A percentile compares a stretch with the other conserved stretches of the same genome.
Evolutionary conservation across 257 asterid species (phyloP).

Genomic region (Plantago major): DNA sequence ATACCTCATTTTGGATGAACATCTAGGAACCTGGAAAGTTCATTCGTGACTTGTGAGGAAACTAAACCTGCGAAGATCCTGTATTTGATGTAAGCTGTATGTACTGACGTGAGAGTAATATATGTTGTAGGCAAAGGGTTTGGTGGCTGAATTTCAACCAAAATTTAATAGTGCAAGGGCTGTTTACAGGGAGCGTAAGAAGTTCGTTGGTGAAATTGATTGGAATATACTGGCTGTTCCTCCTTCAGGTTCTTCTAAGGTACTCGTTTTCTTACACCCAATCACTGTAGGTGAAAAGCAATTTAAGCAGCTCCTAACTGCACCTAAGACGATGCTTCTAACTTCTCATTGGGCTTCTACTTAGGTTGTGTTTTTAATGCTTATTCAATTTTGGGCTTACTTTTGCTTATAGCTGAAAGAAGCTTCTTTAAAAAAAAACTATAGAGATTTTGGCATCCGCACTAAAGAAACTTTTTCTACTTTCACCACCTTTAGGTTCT

Average conservation of each 20-base stretch:
- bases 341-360: too few species aligned
- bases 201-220: slow-evolving; percentile 86
- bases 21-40: too few species aligned
- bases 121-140: slow-evolving; percentile 81
- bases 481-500: too few species aligned
- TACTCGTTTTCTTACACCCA: slow-evolving; percentile 16
- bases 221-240: slow-evolving; percentile 99
- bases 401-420: neutral
- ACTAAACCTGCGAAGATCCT: neutral
- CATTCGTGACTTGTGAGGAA: neutral
- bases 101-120: slow-evolving; percentile 16
- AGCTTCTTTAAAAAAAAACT: too few species aligned
- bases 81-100: slow-evolving; percentile 8
- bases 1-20: too few species aligned
- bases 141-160: slow-evolving; percentile 90
- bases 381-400: neutral
- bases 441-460: too few species aligned
- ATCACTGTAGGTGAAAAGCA: neutral
- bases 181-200: slow-evolving; percentile 92
- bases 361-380: too few species aligned
- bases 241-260: slow-evolving; percentile 89
- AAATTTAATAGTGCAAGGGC: slow-evolving; percentile 96
- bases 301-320: neutral
- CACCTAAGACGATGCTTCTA: neutral
- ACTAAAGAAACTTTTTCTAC: too few species aligned